Percentiles rank a stretch among this genome's conserved stretches.
Evolutionary conservation across 805 yeast species (phyloP).

Genomic region (Metschnikowia koreensis): DNA sequence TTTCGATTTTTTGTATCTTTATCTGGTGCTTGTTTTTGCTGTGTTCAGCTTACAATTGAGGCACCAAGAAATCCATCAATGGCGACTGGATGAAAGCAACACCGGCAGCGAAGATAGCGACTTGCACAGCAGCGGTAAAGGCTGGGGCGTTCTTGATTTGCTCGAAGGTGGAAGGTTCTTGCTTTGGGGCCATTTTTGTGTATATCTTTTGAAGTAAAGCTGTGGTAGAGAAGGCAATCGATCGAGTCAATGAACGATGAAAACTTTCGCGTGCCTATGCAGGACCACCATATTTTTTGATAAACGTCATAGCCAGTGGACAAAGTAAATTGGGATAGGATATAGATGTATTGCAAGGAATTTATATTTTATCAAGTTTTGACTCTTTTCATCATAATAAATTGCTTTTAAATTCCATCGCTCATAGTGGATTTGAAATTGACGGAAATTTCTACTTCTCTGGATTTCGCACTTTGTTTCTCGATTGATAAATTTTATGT

Average conservation of each 20-base stretch:
- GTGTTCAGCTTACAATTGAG: constrained; percentile 47
- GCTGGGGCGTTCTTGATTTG: constrained; percentile 62
- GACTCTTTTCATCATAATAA: too few relatives aligned
- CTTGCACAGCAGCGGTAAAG: constrained; percentile 63
- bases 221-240: not conserved
- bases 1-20: not conserved
- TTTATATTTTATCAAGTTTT: too few relatives aligned
- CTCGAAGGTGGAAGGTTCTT: constrained; percentile 35
- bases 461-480: too few relatives aligned
- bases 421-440: too few relatives aligned
- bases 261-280: constrained; percentile 15
- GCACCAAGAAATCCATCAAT: constrained; percentile 77
- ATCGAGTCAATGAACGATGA: constrained; percentile 6
- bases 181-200: constrained; percentile 18
- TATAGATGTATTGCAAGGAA: too few relatives aligned
- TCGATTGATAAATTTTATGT: too few relatives aligned
- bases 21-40: constrained; percentile 4
- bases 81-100: constrained; percentile 76
- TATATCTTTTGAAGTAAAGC: not conserved
- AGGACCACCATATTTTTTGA: not conserved
- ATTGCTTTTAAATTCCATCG: too few relatives aligned
- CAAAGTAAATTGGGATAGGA: not conserved
- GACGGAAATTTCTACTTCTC: too few relatives aligned
- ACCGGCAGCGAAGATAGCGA: constrained; percentile 65
- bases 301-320: too few relatives aligned